Percentiles rank a stretch among this genome's conserved stretches.
These are phyloP conservation scores for Hygrocybe punicea DNA, from an alignment of 768 basidiomycete species.

Conservation along the genomic window DNA sequence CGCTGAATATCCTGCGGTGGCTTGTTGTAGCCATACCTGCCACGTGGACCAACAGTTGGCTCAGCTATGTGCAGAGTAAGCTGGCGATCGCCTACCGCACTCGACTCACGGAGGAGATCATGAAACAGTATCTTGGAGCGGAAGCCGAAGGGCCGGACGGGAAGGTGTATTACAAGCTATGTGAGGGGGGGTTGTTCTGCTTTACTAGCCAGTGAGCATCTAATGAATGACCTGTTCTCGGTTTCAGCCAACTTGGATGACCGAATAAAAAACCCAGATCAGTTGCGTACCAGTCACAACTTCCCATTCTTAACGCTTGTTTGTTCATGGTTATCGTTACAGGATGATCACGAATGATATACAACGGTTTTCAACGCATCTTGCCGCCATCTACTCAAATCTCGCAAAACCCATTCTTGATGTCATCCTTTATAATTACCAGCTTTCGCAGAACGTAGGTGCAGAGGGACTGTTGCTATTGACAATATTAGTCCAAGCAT, in stretches of 20 bases:
- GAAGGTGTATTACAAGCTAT: constrained; percentile 91
- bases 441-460: constrained; percentile 89
- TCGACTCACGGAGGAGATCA: constrained; percentile 76
- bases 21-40: constrained; percentile 88
- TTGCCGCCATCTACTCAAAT: constrained; percentile 93
- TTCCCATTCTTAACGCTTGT: not conserved
- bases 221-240: not conserved
- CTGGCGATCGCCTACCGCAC: constrained; percentile 86
- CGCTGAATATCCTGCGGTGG: constrained; percentile 85
- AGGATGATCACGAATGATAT: constrained; percentile 97
- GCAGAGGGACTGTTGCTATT: constrained; percentile 86
- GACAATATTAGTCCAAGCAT: constrained; percentile 79
- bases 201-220: not conserved
- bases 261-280: constrained; percentile 92
- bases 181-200: constrained; percentile 39
- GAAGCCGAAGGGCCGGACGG: constrained; percentile 60
- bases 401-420: constrained; percentile 92
- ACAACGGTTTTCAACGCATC: constrained; percentile 82
- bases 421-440: constrained; percentile 92
- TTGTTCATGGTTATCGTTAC: constrained; percentile 1
- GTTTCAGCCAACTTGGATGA: constrained; percentile 85
- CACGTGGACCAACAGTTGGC: constrained; percentile 90
- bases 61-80: constrained; percentile 91
- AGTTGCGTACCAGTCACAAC: constrained; percentile 51
- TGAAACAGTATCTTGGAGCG: constrained; percentile 80